Base-by-base conservation (phyloP, 176 grass and related monocot genomes). In the Avena eriantha region DNA sequence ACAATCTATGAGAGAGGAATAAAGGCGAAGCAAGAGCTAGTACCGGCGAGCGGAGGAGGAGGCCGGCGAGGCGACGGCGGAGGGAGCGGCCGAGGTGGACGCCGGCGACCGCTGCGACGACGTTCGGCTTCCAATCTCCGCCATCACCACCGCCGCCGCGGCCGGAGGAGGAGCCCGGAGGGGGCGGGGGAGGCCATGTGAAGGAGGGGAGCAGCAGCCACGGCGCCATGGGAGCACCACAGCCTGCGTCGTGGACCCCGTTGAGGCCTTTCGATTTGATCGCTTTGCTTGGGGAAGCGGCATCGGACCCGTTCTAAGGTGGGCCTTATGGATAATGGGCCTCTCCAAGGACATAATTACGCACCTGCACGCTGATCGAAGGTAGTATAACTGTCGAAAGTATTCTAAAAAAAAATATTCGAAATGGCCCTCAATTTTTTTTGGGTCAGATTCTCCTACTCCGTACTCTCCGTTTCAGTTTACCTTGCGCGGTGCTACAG, bases 61-160 rank as follows among this genome's bases (percentile, higher is more conserved):
- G 86, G 19, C 73, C 67, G 18, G 79, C 72, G 58, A 87, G 72
- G 74, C 85, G 85, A 45, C 88, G 78, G 56, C 91, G 91, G 65
- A 93, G 78, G 57, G 88, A n/a, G n/a, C 88, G 85, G 71, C 85
- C 91, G 78, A 93, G 77, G 13, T 90, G 85, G 13, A 45, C 71
- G 65, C 85, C 91, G 31, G 88, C 85, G 88, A 89, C 69, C 31
- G 83, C 91, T 10, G 66, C 83, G 65, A 90, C 24, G 21, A 90
- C 64, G 78, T 79, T 84, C 5, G 76, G 81, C 85, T 49, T 84
- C 89, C 89, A 91, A 36, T 87, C 81, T 29, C 90, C 78, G 34
- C 83, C 64, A 24, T 86, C 90, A 49, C 86, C 90, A 2, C 47
- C 83, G 3, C 67, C 83, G 83, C 83, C 21, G 45, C 68, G 65